phyloP scores from a whole-genome alignment of 768 basidiomycete genomes.

The Agrocybe chaxingu region DNA sequence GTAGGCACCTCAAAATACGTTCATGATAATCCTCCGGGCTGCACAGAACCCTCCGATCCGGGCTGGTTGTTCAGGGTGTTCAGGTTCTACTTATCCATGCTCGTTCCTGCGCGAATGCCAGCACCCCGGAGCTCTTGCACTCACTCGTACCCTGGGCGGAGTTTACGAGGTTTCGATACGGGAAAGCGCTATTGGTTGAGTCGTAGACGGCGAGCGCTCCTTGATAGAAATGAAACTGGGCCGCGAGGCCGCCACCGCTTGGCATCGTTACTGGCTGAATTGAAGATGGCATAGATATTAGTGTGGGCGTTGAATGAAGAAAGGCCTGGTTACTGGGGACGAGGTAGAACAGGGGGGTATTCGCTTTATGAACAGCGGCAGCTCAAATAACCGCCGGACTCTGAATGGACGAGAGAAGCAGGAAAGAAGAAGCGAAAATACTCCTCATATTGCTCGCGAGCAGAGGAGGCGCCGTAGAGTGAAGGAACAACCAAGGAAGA shows the following conservation, averaged over 20 bases:
- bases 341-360: slow-evolving; percentile 33
- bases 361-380: slow-evolving; percentile 22
- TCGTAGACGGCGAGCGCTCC: slow-evolving; percentile 19
- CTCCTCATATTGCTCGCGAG: not conserved
- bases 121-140: slow-evolving; percentile 24
- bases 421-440: not conserved
- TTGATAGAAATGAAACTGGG: slow-evolving; percentile 30
- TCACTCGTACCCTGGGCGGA: slow-evolving; percentile 16
- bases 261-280: slow-evolving; percentile 25
- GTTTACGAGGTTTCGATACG: slow-evolving; percentile 18
- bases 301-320: not conserved
- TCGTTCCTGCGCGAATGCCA: slow-evolving; percentile 22
- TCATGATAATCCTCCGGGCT: slow-evolving; percentile 6
- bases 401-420: slow-evolving; percentile 3
- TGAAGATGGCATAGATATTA: not conserved
- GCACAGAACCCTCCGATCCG: slow-evolving; percentile 8
- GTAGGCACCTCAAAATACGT: not conserved
- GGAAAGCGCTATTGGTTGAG: slow-evolving; percentile 11
- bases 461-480: too few relatives aligned
- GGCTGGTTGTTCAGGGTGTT: slow-evolving; percentile 25
- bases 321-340: slow-evolving; percentile 21
- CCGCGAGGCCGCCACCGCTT: slow-evolving; percentile 21
- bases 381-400: slow-evolving; percentile 8
- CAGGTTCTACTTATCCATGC: slow-evolving; percentile 29
- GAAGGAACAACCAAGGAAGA: not conserved